These are phyloP conservation scores for Sordariomycetes sp. DNA, from an alignment of 2,329 filamentous ascomycete genomes.

Conservation along the genomic window DNA sequence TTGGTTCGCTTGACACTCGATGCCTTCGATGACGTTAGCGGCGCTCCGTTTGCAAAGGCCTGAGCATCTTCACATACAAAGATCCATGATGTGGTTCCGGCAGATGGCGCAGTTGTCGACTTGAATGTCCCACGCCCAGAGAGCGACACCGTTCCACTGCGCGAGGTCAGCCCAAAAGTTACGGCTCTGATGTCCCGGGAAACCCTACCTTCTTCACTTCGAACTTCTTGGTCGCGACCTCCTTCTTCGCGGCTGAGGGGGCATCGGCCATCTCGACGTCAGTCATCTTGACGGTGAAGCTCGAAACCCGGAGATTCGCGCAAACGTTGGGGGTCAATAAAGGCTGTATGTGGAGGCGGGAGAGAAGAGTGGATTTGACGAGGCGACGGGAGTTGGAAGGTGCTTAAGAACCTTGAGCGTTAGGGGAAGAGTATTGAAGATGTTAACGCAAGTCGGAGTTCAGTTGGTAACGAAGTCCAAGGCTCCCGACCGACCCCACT, in stretches of 20 bases:
- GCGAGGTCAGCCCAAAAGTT: conserved; percentile 10
- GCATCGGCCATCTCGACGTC: conserved; percentile 97
- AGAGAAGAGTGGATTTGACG: too few relatives aligned
- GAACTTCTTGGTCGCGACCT: conserved; percentile 77
- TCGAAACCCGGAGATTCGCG: too few relatives aligned
- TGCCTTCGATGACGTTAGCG: conserved; percentile 44
- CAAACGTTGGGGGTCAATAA: too few relatives aligned
- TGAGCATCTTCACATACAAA: conserved; percentile 51
- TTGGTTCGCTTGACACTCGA: conserved; percentile 98
- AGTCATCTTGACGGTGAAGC: conserved; percentile 72
- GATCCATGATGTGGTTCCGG: conserved; percentile 98
- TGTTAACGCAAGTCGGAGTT: too few relatives aligned
- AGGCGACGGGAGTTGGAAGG: too few relatives aligned
- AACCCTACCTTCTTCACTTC: conserved; percentile 88
- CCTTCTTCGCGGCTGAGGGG: conserved; percentile 49
- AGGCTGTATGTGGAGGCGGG: too few relatives aligned
- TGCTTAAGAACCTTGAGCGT: too few relatives aligned
- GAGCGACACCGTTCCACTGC: conserved; percentile 95
- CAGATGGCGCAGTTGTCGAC: conserved; percentile 99
- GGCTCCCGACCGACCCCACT: too few relatives aligned
- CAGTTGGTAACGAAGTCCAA: too few relatives aligned
- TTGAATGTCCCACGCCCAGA: conserved; percentile 99
- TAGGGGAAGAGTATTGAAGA: too few relatives aligned
- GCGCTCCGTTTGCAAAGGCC: not conserved
- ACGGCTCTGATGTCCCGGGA: not conserved